Evolutionary conservation across 306 rosid species (phyloP), one percentile per base, ranked within the genome.

Genomic region (Potentilla sterilis): DNA sequence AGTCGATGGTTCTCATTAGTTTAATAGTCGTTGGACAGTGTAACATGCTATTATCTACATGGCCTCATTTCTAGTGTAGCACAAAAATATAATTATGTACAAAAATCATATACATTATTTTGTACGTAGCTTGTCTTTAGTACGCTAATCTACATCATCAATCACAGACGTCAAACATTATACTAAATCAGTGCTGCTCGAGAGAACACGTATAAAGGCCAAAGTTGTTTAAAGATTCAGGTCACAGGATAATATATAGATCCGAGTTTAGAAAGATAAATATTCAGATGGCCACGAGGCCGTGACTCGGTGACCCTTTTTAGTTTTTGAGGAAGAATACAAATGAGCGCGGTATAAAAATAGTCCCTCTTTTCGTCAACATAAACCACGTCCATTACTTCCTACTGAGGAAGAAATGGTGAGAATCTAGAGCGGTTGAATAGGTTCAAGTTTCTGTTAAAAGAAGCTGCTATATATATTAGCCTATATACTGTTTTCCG

Each of bases 211-310:
- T 32, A 73, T 47, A 40, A n/a, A 62, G 5, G 14, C 35, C 21
- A 38, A 63, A 28, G 48, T 78, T 73, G 59, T 62, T 69, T 46
- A 14, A 22, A 67, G 51, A 66, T 55, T 61, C 51, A 63, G 38
- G 67, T 81, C 86, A 82, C 76, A 80, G 73, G 83, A n/a, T 77
- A 79, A 66, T 21, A 67, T 83, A 74, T 3, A 41, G 81, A 75
- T 80, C 83, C 72, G 43, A 67, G 78, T 74, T 64, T 78, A 73
- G 67, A 35, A 70, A 63, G 70, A 81, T n/a, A 71, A 68, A 28
- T 0, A 55, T 79, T 83, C 88, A 81, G 82, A 76, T 62, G 84
- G 11, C 42, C 46, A 64, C 14, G 55, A 64, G 83, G 6, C 42
- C 46, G 18, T 15, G 72, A 64, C 40, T 28, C 48, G 2, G 12